These are phyloP conservation scores for Astrephomene gubernaculifera DNA, from an alignment of 139 green algal genomes.

Conservation along the genomic window DNA sequence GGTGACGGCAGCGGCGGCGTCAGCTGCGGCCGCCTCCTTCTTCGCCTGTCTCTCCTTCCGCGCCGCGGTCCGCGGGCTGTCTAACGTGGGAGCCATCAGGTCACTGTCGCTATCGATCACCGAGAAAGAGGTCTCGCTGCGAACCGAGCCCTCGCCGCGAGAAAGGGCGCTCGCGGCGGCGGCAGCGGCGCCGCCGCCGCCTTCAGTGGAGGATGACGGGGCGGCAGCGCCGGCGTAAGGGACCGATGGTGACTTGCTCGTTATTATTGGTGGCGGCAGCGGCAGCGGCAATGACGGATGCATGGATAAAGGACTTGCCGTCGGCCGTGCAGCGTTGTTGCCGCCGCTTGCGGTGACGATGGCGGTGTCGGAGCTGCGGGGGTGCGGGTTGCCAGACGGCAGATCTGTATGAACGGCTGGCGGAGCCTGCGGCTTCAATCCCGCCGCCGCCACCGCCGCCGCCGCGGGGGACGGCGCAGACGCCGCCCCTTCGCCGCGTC, in stretches of 20 bases:
- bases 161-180: too few species aligned
- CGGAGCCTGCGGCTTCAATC: not conserved
- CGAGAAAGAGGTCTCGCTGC: not conserved
- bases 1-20: constrained; percentile 5
- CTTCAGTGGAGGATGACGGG: too few species aligned
- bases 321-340: too few species aligned
- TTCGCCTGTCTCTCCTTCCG: constrained; percentile 10
- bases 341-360: not conserved
- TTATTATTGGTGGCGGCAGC: not conserved
- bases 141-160: not conserved
- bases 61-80: constrained; percentile 33
- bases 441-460: not conserved
- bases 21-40: not conserved
- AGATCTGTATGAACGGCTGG: too few species aligned
- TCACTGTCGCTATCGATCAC: constrained; percentile 13
- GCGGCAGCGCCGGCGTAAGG: too few species aligned
- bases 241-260: too few species aligned
- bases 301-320: too few species aligned
- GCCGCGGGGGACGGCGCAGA: not conserved
- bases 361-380: too few species aligned
- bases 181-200: too few species aligned
- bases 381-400: too few species aligned
- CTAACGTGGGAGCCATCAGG: constrained; percentile 20
- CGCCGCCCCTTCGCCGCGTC: too few species aligned
- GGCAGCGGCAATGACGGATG: not conserved